A percentile compares a stretch with the other conserved stretches of the same genome.
These are phyloP conservation scores for Tetrapisispora pingtungensis DNA, from an alignment of 805 yeast genomes.

Conservation along the genomic window DNA sequence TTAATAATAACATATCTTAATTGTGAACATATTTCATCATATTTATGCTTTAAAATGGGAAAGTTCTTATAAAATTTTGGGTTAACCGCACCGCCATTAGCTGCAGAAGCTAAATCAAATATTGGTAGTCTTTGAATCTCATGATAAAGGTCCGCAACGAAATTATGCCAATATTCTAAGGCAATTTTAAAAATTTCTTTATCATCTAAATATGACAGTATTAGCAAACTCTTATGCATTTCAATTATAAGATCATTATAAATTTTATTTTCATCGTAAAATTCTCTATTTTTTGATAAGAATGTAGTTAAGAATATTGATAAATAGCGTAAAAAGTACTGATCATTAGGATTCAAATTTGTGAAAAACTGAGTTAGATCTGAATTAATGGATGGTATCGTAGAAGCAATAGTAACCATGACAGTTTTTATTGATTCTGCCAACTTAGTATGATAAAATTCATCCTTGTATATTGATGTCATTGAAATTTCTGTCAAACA, in stretches of 20 bases:
- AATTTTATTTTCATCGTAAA: constrained; percentile 45
- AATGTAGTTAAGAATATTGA: constrained; percentile 87
- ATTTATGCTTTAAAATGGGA: constrained; percentile 77
- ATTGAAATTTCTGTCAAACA: constrained; percentile 84
- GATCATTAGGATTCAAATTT: constrained; percentile 66
- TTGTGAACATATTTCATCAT: constrained; percentile 63
- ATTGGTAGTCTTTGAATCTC: constrained; percentile 77
- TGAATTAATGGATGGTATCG: constrained; percentile 56
- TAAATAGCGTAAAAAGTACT: constrained; percentile 85
- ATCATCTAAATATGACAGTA: constrained; percentile 80
- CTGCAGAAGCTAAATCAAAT: constrained; percentile 38
- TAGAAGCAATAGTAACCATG: constrained; percentile 49
- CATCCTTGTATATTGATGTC: constrained; percentile 41
- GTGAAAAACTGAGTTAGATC: constrained; percentile 63
- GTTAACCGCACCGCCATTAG: constrained; percentile 72
- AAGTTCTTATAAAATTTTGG: constrained; percentile 62
- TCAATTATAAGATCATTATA: constrained; percentile 48
- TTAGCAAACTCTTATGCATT: constrained; percentile 70
- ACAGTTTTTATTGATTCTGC: constrained; percentile 56
- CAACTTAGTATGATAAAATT: constrained; percentile 34
- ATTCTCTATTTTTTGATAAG: constrained; percentile 55
- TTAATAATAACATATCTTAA: constrained; percentile 82
- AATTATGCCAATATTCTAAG: constrained; percentile 83
- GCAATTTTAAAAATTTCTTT: constrained; percentile 90
- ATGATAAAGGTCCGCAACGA: constrained; percentile 66